Conservation (phyloP, 306 rosid species). For the Inga laurina region DNA sequence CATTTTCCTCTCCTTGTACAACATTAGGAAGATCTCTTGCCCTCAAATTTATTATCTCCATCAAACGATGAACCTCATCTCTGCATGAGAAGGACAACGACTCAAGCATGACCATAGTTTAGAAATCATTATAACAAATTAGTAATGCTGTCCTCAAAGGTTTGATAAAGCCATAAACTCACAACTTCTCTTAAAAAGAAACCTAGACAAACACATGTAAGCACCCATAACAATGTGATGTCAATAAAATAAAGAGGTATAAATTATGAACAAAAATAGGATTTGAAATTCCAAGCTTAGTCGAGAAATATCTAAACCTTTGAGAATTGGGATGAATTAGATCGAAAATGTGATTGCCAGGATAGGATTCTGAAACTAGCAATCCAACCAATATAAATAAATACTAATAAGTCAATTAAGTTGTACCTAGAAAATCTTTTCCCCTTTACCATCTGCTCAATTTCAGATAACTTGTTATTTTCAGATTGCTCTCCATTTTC, state of each 20-base stretch:
- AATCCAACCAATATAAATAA: conserved; percentile 20
- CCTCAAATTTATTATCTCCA: conserved; percentile 72
- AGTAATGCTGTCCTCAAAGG: conserved; percentile 3
- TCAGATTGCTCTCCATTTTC: conserved; percentile 34
- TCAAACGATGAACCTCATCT: conserved; percentile 65
- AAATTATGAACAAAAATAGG: conserved; percentile 1
- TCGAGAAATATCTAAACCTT: neutral
- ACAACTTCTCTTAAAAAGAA: neutral
- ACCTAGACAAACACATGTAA: conserved; percentile 8
- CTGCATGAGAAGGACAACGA: conserved; percentile 47
- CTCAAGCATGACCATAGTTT: neutral
- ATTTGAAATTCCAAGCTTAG: neutral
- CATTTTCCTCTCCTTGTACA: conserved; percentile 41
- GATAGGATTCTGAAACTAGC: conserved; percentile 11
- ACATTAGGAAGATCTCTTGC: conserved; percentile 47
- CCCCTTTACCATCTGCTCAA: conserved; percentile 38
- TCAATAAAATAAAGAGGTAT: neutral
- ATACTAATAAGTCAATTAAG: neutral
- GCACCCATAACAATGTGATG: neutral
- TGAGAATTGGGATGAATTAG: neutral
- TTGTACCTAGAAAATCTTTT: conserved; percentile 46
- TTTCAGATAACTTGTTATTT: conserved; percentile 36
- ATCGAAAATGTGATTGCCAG: conserved; percentile 8
- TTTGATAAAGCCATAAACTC: conserved; percentile 9
- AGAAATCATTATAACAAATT: conserved; percentile 5